Conservation (phyloP, 768 basidiomycete species). For the Kwoniella pini region DNA sequence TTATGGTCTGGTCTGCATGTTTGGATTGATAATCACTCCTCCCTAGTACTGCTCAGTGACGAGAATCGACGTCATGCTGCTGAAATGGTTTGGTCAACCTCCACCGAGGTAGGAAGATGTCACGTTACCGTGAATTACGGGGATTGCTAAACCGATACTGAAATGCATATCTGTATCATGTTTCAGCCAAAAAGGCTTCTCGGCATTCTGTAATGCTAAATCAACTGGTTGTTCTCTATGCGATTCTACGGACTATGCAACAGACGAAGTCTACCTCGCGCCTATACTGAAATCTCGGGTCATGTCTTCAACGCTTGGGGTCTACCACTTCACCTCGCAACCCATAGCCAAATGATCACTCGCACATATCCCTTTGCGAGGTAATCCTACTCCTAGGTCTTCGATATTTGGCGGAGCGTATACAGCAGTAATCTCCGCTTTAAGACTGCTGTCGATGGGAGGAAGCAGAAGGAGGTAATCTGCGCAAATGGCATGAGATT, state of each 20-base stretch:
- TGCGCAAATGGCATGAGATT: constrained; percentile 45
- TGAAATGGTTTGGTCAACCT: background rate
- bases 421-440: constrained; percentile 60
- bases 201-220: too few relatives aligned
- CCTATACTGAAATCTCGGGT: too few relatives aligned
- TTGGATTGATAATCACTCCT: background rate
- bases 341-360: constrained; percentile 85
- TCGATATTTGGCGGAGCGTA: constrained; percentile 65
- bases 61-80: background rate
- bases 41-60: background rate
- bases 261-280: too few relatives aligned
- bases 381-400: constrained; percentile 71
- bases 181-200: too few relatives aligned
- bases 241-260: too few relatives aligned
- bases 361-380: constrained; percentile 73
- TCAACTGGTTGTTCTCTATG: too few relatives aligned
- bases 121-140: background rate
- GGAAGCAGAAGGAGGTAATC: constrained; percentile 83
- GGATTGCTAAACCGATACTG: too few relatives aligned
- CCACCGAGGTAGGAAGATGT: background rate
- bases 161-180: too few relatives aligned
- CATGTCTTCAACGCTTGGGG: too few relatives aligned
- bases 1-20: too few relatives aligned
- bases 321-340: constrained; percentile 58
- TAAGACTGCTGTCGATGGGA: background rate